Percentiles rank a stretch among this genome's conserved stretches.
These are phyloP conservation scores for Cudoniella acicularis DNA, from an alignment of 495 filamentous ascomycete genomes.

Conservation along the genomic window DNA sequence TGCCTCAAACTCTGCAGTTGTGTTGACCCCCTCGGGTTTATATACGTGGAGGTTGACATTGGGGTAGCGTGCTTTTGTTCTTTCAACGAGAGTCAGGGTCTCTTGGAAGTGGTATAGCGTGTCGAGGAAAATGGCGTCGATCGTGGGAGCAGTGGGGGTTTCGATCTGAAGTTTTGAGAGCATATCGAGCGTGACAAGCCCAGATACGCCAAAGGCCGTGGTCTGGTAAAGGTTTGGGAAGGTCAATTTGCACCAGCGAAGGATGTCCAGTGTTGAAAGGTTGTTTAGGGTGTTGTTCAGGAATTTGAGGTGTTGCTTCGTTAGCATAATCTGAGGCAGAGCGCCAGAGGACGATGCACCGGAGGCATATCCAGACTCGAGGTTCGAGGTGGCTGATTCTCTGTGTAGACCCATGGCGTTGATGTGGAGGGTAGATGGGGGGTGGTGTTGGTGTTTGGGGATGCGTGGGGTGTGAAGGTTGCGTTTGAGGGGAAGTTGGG, in stretches of 20 bases:
- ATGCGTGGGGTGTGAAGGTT: background rate
- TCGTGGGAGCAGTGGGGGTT: constrained; percentile 52
- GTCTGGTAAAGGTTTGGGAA: constrained; percentile 92
- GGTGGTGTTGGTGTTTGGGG: background rate
- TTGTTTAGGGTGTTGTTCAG: constrained; percentile 83
- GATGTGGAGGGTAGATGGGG: background rate
- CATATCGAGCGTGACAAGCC: constrained; percentile 93
- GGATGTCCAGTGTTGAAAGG: constrained; percentile 73
- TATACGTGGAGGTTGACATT: constrained; percentile 79
- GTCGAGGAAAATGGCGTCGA: constrained; percentile 95
- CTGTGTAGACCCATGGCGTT: constrained; percentile 18
- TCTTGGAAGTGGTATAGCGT: constrained; percentile 94
- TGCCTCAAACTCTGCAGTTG: constrained; percentile 69
- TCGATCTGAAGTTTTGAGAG: constrained; percentile 78
- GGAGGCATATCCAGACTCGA: constrained; percentile 88
- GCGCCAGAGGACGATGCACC: constrained; percentile 58
- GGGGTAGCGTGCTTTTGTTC: constrained; percentile 71
- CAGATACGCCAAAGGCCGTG: constrained; percentile 94
- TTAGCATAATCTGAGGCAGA: constrained; percentile 77
- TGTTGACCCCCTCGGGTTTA: constrained; percentile 72
- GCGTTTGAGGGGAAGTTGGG: background rate
- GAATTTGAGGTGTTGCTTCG: constrained; percentile 81
- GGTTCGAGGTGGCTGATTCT: constrained; percentile 11
- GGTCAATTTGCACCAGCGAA: constrained; percentile 87
- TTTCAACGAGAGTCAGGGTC: constrained; percentile 78